Conservation (phyloP, 306 rosid species). For the Coriaria nepalensis region DNA sequence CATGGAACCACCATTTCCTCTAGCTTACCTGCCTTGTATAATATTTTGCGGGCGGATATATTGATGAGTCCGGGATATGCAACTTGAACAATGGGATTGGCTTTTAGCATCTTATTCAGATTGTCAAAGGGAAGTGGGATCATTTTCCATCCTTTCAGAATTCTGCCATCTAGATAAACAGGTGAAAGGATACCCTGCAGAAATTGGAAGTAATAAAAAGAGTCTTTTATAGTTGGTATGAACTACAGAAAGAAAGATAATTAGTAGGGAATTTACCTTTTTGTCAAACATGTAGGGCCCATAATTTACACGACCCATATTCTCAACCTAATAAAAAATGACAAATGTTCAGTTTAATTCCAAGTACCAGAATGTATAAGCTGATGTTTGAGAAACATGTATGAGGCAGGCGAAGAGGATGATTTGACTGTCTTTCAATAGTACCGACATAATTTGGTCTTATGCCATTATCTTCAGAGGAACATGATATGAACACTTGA, state of each 20-base stretch:
- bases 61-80: conserved; percentile 24
- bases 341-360: background rate
- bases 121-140: conserved; percentile 49
- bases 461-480: conserved; percentile 29
- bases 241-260: background rate
- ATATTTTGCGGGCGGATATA: conserved; percentile 22
- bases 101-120: conserved; percentile 42
- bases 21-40: conserved; percentile 34
- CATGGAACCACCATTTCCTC: background rate
- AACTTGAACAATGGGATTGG: conserved; percentile 27
- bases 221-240: background rate
- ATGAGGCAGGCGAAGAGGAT: conserved; percentile 46
- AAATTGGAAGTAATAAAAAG: conserved; percentile 12
- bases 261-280: conserved; percentile 44
- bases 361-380: conserved; percentile 57
- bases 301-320: conserved; percentile 80
- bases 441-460: conserved; percentile 58
- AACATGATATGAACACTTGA: conserved; percentile 66
- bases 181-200: conserved; percentile 78
- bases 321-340: conserved; percentile 55
- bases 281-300: conserved; percentile 62
- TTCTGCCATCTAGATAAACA: conserved; percentile 49
- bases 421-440: conserved; percentile 60
- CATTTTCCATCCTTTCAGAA: conserved; percentile 59
- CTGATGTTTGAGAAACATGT: conserved; percentile 39